These are phyloP conservation scores for Candida tammaniensis DNA, from an alignment of 805 yeast genomes.

Conservation along the genomic window DNA sequence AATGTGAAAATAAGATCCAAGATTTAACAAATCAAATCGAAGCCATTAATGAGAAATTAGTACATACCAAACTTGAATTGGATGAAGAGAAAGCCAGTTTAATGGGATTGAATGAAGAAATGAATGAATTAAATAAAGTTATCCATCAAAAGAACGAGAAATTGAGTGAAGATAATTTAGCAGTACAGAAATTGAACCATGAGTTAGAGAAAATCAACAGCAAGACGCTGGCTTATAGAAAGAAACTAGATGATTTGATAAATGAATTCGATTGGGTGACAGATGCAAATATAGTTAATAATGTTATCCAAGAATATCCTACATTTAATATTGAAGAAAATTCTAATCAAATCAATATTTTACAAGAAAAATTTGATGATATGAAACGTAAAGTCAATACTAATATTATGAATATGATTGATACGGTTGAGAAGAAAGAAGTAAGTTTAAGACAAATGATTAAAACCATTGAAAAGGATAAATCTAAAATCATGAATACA, in stretches of 20 bases:
- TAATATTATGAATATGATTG: conserved; percentile 87
- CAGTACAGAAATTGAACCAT: conserved; percentile 52
- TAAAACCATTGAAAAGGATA: conserved; percentile 83
- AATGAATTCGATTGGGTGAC: conserved; percentile 68
- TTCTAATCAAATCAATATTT: conserved; percentile 52
- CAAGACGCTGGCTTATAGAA: conserved; percentile 32
- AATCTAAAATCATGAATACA: conserved; percentile 84
- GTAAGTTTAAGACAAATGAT: conserved; percentile 73
- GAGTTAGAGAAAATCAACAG: conserved; percentile 50
- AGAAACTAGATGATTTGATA: conserved; percentile 44
- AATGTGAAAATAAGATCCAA: conserved; percentile 21
- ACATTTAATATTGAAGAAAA: conserved; percentile 62
- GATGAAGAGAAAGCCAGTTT: conserved; percentile 58
- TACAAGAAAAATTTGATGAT: conserved; percentile 57
- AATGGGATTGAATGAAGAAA: conserved; percentile 73
- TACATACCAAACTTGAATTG: conserved; percentile 26
- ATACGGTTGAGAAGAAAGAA: conserved; percentile 87
- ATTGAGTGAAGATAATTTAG: conserved; percentile 47
- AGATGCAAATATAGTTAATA: conserved; percentile 56
- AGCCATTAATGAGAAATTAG: conserved; percentile 18
- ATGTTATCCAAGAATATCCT: conserved; percentile 59
- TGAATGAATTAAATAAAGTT: conserved; percentile 53
- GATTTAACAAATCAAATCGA: conserved; percentile 20
- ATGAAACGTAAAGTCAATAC: conserved; percentile 82
- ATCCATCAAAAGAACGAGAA: conserved; percentile 44